Evolutionary conservation across 805 yeast genomes (phyloP).

Genomic region (Scheffersomyces stipitis): DNA sequence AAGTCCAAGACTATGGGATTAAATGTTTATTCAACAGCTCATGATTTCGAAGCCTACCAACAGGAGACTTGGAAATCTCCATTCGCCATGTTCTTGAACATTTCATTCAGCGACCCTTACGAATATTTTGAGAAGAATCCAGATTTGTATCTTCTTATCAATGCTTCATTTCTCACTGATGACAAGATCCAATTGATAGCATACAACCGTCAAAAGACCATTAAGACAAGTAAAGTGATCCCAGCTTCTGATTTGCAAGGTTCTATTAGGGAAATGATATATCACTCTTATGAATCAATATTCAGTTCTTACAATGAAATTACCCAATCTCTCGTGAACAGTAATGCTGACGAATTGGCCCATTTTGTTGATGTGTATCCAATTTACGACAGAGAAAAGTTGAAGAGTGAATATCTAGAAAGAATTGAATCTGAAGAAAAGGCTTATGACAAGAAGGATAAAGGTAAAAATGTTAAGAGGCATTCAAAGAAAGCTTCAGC

Average conservation of each 20-base stretch:
- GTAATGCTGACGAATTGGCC: slow-evolving; percentile 17
- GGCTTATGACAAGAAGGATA: too few species aligned
- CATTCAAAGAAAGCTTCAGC: too few species aligned
- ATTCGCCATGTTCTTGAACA: slow-evolving; percentile 65
- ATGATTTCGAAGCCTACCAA: slow-evolving; percentile 51
- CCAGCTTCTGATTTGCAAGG: slow-evolving; percentile 18
- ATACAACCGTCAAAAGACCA: slow-evolving; percentile 12
- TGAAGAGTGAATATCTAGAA: not conserved
- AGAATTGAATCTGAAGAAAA: not conserved
- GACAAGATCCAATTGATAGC: slow-evolving; percentile 15
- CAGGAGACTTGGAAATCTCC: slow-evolving; percentile 61
- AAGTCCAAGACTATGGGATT: slow-evolving; percentile 35
- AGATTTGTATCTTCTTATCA: slow-evolving; percentile 47
- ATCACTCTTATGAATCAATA: slow-evolving; percentile 17
- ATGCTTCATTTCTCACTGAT: slow-evolving; percentile 26
- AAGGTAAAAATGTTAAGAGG: too few species aligned
- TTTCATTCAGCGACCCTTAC: slow-evolving; percentile 34
- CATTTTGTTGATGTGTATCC: slow-evolving; percentile 10
- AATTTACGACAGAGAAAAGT: slow-evolving; percentile 2
- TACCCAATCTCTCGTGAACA: slow-evolving; percentile 18
- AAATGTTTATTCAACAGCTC: slow-evolving; percentile 66
- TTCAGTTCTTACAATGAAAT: slow-evolving; percentile 22
- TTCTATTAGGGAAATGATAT: slow-evolving; percentile 21
- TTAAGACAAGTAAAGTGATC: slow-evolving; percentile 22
- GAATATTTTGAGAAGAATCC: slow-evolving; percentile 18